Conservation (phyloP, 2,329 filamentous ascomycete species). For the Paraphaeosphaeria sporulosa region DNA sequence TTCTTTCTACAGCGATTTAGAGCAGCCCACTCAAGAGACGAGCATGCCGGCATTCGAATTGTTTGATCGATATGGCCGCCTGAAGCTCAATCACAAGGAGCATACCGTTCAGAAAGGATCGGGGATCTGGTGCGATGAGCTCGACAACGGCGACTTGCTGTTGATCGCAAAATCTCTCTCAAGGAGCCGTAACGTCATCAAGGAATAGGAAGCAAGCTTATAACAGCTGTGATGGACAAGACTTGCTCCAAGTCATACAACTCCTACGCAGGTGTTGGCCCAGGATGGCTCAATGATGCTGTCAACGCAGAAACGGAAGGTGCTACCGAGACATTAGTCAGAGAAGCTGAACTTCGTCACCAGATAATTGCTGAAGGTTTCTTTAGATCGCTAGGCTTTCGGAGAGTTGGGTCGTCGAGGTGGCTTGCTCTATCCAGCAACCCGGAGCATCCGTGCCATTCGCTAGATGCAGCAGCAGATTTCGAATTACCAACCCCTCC, state of each 20-base stretch:
- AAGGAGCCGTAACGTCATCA: slow-evolving; percentile 26
- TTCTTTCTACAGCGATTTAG: slow-evolving; percentile 47
- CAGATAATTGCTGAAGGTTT: background rate
- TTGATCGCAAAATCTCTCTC: slow-evolving; percentile 35
- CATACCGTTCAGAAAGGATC: slow-evolving; percentile 36
- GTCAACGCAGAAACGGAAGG: background rate
- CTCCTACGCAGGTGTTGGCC: background rate
- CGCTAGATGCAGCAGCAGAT: background rate
- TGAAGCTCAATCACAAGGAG: slow-evolving; percentile 43
- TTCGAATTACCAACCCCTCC: background rate
- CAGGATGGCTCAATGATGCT: background rate
- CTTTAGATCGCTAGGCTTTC: slow-evolving; percentile 3
- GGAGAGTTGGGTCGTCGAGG: slow-evolving; percentile 1
- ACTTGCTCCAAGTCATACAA: background rate
- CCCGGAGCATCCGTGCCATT: slow-evolving; percentile 8
- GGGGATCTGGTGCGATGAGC: slow-evolving; percentile 38
- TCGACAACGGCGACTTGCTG: slow-evolving; percentile 39
- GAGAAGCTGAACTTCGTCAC: background rate
- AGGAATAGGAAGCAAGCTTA: slow-evolving; percentile 42
- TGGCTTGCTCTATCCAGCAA: slow-evolving; percentile 8
- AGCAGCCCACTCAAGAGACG: slow-evolving; percentile 36
- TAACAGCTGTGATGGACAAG: slow-evolving; percentile 35
- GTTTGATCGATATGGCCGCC: slow-evolving; percentile 50
- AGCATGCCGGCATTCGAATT: slow-evolving; percentile 46
- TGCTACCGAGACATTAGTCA: background rate